phyloP scores from a whole-genome alignment of 2,329 filamentous ascomycete species.

The Mariannaea sp. region DNA sequence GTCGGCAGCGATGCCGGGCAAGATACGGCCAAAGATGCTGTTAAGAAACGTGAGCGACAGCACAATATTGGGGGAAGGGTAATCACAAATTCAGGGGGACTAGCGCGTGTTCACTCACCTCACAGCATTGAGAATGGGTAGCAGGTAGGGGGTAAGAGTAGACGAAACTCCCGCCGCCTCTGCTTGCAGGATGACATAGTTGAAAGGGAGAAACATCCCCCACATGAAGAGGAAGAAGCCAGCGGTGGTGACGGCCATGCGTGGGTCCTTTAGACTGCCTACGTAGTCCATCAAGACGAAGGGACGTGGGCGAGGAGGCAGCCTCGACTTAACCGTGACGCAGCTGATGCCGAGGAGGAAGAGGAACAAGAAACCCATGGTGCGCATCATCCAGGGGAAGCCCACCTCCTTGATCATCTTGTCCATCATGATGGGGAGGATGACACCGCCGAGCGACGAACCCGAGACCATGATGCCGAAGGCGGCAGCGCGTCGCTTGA shows the following conservation, averaged over 20 bases:
- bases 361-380: slow-evolving; percentile 53
- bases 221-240: slow-evolving; percentile 60
- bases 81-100: no score
- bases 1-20: slow-evolving; percentile 55
- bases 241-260: slow-evolving; percentile 49
- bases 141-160: slow-evolving; percentile 50
- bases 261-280: slow-evolving; percentile 51
- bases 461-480: slow-evolving; percentile 60
- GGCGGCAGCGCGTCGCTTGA: slow-evolving; percentile 55
- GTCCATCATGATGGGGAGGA: slow-evolving; percentile 65
- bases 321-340: slow-evolving; percentile 42
- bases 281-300: slow-evolving; percentile 54
- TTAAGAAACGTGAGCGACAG: slow-evolving; percentile 15
- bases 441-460: slow-evolving; percentile 58
- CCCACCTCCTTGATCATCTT: slow-evolving; percentile 55
- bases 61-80: not conserved
- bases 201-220: slow-evolving; percentile 60
- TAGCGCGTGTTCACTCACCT: no score
- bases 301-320: slow-evolving; percentile 52
- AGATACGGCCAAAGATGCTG: slow-evolving; percentile 57
- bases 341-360: slow-evolving; percentile 41
- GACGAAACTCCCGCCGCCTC: slow-evolving; percentile 48
- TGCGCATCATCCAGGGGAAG: slow-evolving; percentile 55
- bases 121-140: slow-evolving; percentile 62
- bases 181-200: slow-evolving; percentile 57